A percentile compares a stretch with the other conserved stretches of the same genome.
phyloP scores from a whole-genome alignment of 2,329 filamentous ascomycete species.

The Diaporthe capsici region DNA sequence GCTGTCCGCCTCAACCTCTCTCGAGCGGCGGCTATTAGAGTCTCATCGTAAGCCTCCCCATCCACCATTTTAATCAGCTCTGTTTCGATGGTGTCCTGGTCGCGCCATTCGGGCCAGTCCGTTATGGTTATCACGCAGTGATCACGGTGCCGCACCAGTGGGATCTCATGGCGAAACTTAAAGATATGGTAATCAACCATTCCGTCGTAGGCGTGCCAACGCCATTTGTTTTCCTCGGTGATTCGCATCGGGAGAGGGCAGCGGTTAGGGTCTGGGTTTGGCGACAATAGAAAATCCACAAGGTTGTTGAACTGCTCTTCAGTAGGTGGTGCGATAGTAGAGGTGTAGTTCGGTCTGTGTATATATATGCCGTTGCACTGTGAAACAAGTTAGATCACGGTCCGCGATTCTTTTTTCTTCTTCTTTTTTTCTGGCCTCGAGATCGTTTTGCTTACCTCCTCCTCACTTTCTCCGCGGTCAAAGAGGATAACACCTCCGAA shows the following conservation, averaged over 20 bases:
- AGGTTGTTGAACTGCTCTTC: conserved; percentile 24
- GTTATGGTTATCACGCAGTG: neutral
- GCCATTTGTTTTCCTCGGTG: conserved; percentile 28
- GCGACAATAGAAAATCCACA: conserved; percentile 12
- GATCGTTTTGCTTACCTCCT: conserved; percentile 5
- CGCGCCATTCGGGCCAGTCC: conserved; percentile 22
- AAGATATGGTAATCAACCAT: conserved; percentile 13
- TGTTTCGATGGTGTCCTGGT: neutral
- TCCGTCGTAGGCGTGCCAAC: conserved; percentile 8
- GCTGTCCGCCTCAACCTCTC: conserved; percentile 6
- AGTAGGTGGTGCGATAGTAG: conserved; percentile 21
- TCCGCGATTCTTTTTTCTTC: neutral
- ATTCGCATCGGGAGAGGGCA: conserved; percentile 23
- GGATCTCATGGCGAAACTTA: conserved; percentile 22
- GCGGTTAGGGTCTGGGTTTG: neutral
- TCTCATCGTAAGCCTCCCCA: neutral
- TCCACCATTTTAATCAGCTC: neutral
- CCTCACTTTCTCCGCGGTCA: conserved; percentile 29
- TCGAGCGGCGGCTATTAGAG: neutral
- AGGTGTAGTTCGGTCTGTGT: neutral
- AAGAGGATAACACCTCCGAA: conserved; percentile 48
- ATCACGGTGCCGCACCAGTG: neutral
- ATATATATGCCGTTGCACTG: conserved; percentile 26
- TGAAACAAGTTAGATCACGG: neutral
- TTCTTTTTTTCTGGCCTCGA: neutral